phyloP scores from a whole-genome alignment of 371 early-diverging fungal genomes.

The Massospora cicadina region DNA sequence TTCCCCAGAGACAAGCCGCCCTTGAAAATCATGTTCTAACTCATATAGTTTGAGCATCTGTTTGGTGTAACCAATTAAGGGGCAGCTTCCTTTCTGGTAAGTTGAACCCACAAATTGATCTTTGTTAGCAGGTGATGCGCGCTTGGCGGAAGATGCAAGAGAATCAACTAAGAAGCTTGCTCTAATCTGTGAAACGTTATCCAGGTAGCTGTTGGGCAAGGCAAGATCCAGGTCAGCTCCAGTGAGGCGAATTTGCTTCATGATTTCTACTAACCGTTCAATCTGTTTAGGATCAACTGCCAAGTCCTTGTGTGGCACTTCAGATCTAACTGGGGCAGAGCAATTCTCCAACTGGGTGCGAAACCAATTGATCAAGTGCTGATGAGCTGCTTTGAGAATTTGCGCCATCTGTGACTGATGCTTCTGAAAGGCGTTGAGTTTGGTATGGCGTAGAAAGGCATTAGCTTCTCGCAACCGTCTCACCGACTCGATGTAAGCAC shows the following conservation, averaged over 20 bases:
- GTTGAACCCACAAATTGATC: constrained; percentile 27
- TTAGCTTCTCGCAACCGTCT: constrained; percentile 35
- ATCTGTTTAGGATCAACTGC: constrained; percentile 15
- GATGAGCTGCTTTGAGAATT: constrained; percentile 24
- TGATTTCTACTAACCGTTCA: neutral
- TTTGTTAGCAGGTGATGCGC: constrained; percentile 24
- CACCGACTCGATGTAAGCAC: constrained; percentile 32
- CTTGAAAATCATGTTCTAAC: constrained; percentile 43
- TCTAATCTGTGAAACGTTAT: neutral
- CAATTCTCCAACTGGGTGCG: constrained; percentile 25
- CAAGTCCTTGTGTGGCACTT: constrained; percentile 26
- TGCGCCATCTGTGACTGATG: constrained; percentile 20
- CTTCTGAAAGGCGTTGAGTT: constrained; percentile 26
- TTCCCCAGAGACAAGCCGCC: constrained; percentile 38
- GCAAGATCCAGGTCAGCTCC: neutral
- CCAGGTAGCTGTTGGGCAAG: neutral
- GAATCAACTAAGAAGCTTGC: neutral
- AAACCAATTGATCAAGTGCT: constrained; percentile 30
- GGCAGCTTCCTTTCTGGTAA: constrained; percentile 43
- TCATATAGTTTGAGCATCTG: constrained; percentile 14
- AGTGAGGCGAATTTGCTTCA: neutral
- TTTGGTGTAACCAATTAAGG: constrained; percentile 13
- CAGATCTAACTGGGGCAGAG: constrained; percentile 27
- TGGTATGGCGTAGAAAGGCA: constrained; percentile 24
- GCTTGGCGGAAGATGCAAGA: constrained; percentile 23